Conservation (phyloP, 2,329 filamentous ascomycete species). For the Aspergillus pseudonomiae region DNA sequence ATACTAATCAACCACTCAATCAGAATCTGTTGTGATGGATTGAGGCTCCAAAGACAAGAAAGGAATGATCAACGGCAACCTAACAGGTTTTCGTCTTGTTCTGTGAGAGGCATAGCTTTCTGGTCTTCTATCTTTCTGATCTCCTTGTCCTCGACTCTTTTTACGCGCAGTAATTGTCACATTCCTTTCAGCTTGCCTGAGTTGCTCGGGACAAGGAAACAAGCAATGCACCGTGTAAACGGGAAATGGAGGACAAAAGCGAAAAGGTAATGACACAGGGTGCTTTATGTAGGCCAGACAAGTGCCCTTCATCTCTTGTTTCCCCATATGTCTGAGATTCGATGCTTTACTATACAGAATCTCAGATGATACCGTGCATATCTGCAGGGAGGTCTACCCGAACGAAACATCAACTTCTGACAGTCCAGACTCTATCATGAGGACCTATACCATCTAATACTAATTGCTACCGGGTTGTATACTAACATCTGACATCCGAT, state of each 20-base stretch:
- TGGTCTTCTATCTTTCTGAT: background rate
- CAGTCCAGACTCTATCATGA: background rate
- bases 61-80: background rate
- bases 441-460: too few species aligned
- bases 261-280: background rate
- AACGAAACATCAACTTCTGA: background rate
- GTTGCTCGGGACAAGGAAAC: background rate
- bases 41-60: background rate
- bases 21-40: background rate
- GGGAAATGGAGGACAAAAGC: background rate
- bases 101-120: background rate
- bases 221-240: background rate
- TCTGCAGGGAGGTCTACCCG: background rate
- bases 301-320: accelerated
- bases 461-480: too few species aligned
- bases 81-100: background rate
- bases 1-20: background rate
- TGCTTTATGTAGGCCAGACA: background rate
- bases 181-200: background rate
- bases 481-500: background rate
- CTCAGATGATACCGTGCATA: background rate
- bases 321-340: background rate
- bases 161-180: background rate
- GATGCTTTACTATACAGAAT: background rate
- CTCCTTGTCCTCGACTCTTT: background rate